Evolutionary conservation across 495 filamentous ascomycete species (phyloP), one percentile per base, ranked within the genome.

Genomic region (Diplogelasinospora grovesii): DNA sequence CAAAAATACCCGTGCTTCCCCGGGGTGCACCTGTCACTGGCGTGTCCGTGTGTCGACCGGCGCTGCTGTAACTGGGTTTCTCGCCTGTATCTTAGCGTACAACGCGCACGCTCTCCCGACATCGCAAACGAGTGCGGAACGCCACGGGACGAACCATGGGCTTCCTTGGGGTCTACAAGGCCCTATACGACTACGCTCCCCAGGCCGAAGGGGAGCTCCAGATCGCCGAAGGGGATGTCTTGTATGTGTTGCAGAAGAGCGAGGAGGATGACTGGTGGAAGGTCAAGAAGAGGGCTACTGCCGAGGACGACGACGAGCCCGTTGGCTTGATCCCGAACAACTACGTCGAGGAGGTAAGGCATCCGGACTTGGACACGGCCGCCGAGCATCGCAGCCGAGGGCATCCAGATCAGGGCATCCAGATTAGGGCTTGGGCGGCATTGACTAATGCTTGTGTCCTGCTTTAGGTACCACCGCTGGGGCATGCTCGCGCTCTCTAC

Each of bases 211-310:
- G 84, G 36, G 93, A 99, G 77, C 72, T 99, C 43, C 71, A 81
- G 48, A 83, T 99, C 46, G 66, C 70, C 41, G 90, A 96, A 55
- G 92, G 89, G 41, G 93, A 99, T 59, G 51, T 96, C 33, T 76
- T 99, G 27, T 97, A 90, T 60, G 72, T 99, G 22, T 70, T 97
- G 34, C 87, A 97, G 51, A 95, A 94, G 70, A 87, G 79, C 57
- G 59, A 65, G 20, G 89, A 95, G 5, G 90, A 96, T 68, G 86
- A 86, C 56, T 96, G 90, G 90, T 97, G 92, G 92, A 95, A 85
- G 60, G 89, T 90, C 90, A 96, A 96, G 73, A 96, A 95, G 77
- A 95, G 89, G 75, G 86, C 85, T 22, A 75, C 77, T n/a, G 75
- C 64, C 28, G 87, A 93, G 16, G 92, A 95, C 39, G 89, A 96